phyloP scores from a whole-genome alignment of 2,329 filamentous ascomycete species.

The Diaporthe eres region DNA sequence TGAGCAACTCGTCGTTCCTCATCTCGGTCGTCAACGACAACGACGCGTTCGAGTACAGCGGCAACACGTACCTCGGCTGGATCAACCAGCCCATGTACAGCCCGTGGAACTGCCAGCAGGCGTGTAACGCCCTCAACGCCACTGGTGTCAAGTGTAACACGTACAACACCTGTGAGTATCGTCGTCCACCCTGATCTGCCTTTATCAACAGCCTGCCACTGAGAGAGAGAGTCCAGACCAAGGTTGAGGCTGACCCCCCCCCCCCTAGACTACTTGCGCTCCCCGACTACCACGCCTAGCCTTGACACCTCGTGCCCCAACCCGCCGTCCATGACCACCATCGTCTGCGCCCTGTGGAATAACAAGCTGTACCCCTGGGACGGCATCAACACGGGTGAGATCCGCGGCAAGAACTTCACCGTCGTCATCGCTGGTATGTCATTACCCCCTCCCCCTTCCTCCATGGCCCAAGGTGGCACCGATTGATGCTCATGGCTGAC shows the following conservation, averaged over 20 bases:
- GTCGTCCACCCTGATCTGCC: no score
- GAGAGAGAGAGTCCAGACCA: not conserved
- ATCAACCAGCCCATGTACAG: not conserved
- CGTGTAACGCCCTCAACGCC: conserved; percentile 6
- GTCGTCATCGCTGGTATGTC: conserved; percentile 23
- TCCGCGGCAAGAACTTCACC: conserved; percentile 6
- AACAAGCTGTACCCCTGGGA: conserved; percentile 19
- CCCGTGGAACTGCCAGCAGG: not conserved
- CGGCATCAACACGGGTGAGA: not conserved
- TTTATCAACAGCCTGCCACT: no score
- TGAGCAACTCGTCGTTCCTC: not conserved
- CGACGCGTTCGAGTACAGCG: not conserved
- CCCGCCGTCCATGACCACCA: conserved; percentile 17
- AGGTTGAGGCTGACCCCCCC: not conserved
- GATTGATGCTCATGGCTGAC: not conserved
- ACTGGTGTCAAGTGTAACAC: conserved; percentile 9
- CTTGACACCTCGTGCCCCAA: not conserved
- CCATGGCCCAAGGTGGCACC: not conserved
- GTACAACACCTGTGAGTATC: conserved; percentile 10
- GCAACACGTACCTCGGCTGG: not conserved
- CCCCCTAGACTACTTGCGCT: not conserved
- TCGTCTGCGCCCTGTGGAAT: conserved; percentile 26
- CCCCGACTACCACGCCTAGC: not conserved
- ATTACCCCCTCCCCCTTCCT: no score
- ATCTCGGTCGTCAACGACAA: not conserved